A percentile compares a stretch with the other conserved stretches of the same genome.
phyloP scores from a whole-genome alignment of 768 basidiomycete genomes.

The Agaricus sinodeliciosus region DNA sequence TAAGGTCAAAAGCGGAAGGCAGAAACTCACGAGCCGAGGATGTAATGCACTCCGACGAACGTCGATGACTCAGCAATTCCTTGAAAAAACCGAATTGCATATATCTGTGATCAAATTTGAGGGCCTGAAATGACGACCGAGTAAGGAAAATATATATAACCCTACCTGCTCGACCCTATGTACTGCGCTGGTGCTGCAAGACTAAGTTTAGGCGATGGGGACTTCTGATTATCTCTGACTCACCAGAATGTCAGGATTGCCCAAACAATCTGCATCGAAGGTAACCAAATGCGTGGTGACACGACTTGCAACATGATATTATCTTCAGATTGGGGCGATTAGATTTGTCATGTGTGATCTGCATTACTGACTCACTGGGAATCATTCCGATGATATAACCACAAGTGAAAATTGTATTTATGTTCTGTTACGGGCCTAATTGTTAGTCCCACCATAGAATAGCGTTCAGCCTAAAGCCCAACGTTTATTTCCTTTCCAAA shows the following conservation, averaged over 20 bases:
- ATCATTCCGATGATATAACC: conserved; percentile 75
- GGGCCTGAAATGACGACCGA: background rate
- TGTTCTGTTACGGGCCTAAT: conserved; percentile 33
- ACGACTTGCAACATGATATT: conserved; percentile 62
- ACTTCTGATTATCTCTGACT: background rate
- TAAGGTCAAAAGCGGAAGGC: background rate
- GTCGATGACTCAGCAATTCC: conserved; percentile 70
- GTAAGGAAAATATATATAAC: background rate
- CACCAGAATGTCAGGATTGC: conserved; percentile 61
- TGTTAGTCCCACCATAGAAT: background rate
- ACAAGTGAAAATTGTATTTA: conserved; percentile 67
- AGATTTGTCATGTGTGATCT: background rate
- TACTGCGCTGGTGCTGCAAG: conserved; percentile 45
- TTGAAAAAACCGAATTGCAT: conserved; percentile 67
- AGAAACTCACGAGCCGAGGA: conserved; percentile 58
- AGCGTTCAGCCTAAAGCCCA: conserved; percentile 10
- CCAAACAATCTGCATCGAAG: conserved; percentile 60
- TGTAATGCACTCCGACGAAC: conserved; percentile 69
- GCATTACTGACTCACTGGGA: conserved; percentile 36
- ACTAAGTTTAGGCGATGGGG: background rate
- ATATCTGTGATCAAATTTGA: conserved; percentile 36
- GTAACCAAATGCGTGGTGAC: conserved; percentile 61
- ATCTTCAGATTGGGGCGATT: conserved; percentile 26
- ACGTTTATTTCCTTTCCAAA: conserved; percentile 58
- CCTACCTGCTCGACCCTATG: conserved; percentile 49